Evolutionary conservation across 805 yeast species (phyloP).

Genomic region (Diddensiella transvaalensis): DNA sequence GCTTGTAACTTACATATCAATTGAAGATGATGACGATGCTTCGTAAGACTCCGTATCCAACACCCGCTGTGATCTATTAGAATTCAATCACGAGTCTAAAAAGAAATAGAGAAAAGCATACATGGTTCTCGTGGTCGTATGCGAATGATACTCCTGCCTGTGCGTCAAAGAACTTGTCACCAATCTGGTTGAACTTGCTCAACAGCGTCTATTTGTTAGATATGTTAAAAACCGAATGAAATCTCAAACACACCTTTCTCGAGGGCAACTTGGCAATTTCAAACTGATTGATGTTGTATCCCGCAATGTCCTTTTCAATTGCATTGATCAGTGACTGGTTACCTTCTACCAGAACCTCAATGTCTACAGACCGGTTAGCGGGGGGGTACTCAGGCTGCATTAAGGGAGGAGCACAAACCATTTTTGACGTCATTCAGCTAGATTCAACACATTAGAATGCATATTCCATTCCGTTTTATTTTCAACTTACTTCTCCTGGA

Average conservation of each 20-base stretch:
- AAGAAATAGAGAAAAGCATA: too few relatives aligned
- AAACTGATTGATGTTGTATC: slow-evolving; percentile 41
- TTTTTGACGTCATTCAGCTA: slow-evolving; percentile 31
- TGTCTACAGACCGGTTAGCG: slow-evolving; percentile 37
- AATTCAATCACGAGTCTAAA: too few relatives aligned
- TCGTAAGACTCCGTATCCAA: slow-evolving; percentile 7
- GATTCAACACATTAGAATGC: too few relatives aligned
- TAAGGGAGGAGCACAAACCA: too few relatives aligned
- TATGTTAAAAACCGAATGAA: background rate
- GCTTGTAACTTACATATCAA: too few relatives aligned
- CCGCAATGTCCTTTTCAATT: slow-evolving; percentile 35
- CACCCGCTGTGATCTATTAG: too few relatives aligned
- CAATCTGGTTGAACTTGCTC: slow-evolving; percentile 45
- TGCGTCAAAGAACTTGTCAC: slow-evolving; percentile 52
- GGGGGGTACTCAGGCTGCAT: too few relatives aligned
- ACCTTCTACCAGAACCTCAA: slow-evolving; percentile 42
- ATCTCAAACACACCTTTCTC: slow-evolving; percentile 22
- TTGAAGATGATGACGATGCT: background rate
- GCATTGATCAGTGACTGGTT: slow-evolving; percentile 35
- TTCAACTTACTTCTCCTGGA: slow-evolving; percentile 50
- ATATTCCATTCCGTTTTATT: too few relatives aligned
- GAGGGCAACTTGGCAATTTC: slow-evolving; percentile 33
- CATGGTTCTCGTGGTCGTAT: slow-evolving; percentile 24
- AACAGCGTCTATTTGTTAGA: slow-evolving; percentile 41
- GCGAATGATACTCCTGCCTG: slow-evolving; percentile 27